Conservation (phyloP, 2,329 filamentous ascomycete genomes). For the Westerdykella ornata region DNA sequence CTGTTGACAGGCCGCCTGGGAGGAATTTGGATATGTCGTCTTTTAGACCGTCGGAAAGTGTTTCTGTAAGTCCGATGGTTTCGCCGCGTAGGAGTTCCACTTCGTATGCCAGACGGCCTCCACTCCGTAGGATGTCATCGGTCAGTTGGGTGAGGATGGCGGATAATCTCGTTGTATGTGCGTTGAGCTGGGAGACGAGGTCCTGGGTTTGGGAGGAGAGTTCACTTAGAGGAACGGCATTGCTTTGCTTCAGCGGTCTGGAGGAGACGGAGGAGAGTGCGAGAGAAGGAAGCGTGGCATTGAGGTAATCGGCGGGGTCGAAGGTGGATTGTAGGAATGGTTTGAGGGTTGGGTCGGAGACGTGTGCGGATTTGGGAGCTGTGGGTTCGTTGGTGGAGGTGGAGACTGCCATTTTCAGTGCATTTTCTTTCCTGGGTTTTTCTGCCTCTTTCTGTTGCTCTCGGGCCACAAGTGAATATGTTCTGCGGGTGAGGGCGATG, state of each 20-base stretch:
- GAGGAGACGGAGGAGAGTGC: slow-evolving; percentile 43
- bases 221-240: slow-evolving; percentile 60
- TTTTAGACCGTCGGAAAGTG: slow-evolving; percentile 64
- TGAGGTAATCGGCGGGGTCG: slow-evolving; percentile 79
- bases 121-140: slow-evolving; percentile 87
- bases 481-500: too few relatives aligned
- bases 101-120: slow-evolving; percentile 84
- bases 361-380: slow-evolving; percentile 44
- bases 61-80: slow-evolving; percentile 70
- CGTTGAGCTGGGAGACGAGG: slow-evolving; percentile 79
- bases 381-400: slow-evolving; percentile 6
- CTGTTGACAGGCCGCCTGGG: slow-evolving; percentile 40
- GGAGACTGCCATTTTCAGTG: slow-evolving; percentile 28
- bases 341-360: slow-evolving; percentile 64
- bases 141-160: slow-evolving; percentile 79
- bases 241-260: slow-evolving; percentile 33
- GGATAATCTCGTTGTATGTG: slow-evolving; percentile 77
- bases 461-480: too few relatives aligned
- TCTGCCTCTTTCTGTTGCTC: too few relatives aligned
- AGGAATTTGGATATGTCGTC: slow-evolving; percentile 69
- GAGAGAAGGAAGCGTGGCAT: slow-evolving; percentile 66
- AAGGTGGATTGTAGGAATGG: slow-evolving; percentile 72
- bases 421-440: too few relatives aligned
- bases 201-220: slow-evolving; percentile 75
- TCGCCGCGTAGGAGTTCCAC: slow-evolving; percentile 91